A percentile compares a stretch with the other conserved stretches of the same genome.
These are phyloP conservation scores for Dryadomyces sulphureus DNA, from an alignment of 2,329 filamentous ascomycete genomes.

Conservation along the genomic window DNA sequence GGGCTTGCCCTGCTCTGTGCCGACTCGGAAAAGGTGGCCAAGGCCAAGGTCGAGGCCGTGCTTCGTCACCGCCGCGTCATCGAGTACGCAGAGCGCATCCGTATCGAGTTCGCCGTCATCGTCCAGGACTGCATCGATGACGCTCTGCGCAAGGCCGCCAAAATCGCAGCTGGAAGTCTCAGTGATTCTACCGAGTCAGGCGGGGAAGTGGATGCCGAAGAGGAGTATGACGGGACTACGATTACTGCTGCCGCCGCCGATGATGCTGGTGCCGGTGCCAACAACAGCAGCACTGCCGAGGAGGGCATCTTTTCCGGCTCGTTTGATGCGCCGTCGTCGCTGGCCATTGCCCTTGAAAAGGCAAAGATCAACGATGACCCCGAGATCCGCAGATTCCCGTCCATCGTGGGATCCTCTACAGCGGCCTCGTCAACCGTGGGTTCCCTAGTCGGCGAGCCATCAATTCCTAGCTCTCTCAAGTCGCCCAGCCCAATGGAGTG, in stretches of 20 bases:
- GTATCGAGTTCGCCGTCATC: constrained; percentile 80
- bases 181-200: constrained; percentile 60
- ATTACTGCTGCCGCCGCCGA: too few relatives aligned
- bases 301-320: constrained; percentile 42
- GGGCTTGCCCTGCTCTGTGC: constrained; percentile 76
- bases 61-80: constrained; percentile 83
- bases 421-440: neutral
- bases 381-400: constrained; percentile 31
- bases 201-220: constrained; percentile 28
- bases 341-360: constrained; percentile 38
- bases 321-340: constrained; percentile 39
- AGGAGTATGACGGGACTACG: constrained; percentile 30
- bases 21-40: constrained; percentile 75
- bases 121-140: constrained; percentile 94
- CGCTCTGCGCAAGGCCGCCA: constrained; percentile 76
- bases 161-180: constrained; percentile 70
- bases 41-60: constrained; percentile 83
- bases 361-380: constrained; percentile 25
- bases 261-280: constrained; percentile 18
- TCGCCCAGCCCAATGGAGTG: constrained; percentile 86
- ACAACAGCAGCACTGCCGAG: constrained; percentile 22
- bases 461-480: constrained; percentile 43
- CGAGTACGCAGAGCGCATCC: constrained; percentile 90
- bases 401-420: constrained; percentile 44
- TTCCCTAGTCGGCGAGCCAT: constrained; percentile 37